Evolutionary conservation across 2,329 filamentous ascomycete species (phyloP), one percentile per base, ranked within the genome.

Genomic region (Knoxdaviesia proteae): DNA sequence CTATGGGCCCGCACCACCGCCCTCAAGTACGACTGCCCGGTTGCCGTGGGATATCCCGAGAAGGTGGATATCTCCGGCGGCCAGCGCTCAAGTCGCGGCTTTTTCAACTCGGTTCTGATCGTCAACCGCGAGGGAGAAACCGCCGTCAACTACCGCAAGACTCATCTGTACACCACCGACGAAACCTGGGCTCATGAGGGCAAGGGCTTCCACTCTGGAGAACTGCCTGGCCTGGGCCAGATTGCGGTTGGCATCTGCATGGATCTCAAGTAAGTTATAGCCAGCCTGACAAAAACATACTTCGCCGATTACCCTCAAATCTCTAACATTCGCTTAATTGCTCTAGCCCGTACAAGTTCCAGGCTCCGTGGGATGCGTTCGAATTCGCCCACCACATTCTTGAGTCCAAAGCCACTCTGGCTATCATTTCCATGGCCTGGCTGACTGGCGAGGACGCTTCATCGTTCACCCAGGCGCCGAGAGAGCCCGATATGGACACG

Each of bases 381-480:
- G 61, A 68, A 42, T 64, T 64, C 9, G 67, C 66, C 0, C 68
- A 61, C 30, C 73, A 81, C 38, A 61, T 77, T 5, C 54, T 84
- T 0, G 58, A 71, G 1, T 58, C 60, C 0, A 52, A 65, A 0
- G 69, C 77, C 0, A 72, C 74, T 9, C 47, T 87, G 0, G 74
- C 83, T 2, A 71, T 86, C 34, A 49, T 88, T 0, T 74, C 71
- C 4, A 87, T 87, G 82, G 80, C 83, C 0, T 88, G 81, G 82
- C 62, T 82, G 33, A 84, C 80, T 2, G 62, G 55, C 44, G 73
- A 64, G 47, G 67, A 63, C 50, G 64, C 57, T 1, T 62, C 51
- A 11, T 45, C 46, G 6, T 74, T 62, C 53, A 72, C 52, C 45
- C 63, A 49, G 32, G 61, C 48, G 48, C 71, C 70, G 0, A 54